phyloP scores from a whole-genome alignment of 140 eudicot species.

The Stevia rebaudiana region DNA sequence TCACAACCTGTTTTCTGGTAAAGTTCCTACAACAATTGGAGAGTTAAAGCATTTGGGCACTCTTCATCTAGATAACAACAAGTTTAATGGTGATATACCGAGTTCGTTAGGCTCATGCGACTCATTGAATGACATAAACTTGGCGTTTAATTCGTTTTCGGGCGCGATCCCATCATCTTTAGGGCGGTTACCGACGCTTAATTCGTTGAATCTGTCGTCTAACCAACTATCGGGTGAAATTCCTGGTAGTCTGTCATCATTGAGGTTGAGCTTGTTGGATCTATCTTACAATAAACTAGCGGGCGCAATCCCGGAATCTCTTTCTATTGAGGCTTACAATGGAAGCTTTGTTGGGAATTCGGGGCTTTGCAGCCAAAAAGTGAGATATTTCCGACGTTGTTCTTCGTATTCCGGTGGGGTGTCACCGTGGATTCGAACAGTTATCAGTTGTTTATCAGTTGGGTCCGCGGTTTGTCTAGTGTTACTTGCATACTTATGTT shows the following conservation, averaged over 20 bases:
- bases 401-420: constrained; percentile 24
- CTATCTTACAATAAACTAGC: constrained; percentile 56
- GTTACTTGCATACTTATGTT: constrained; percentile 35
- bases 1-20: constrained; percentile 53
- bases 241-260: constrained; percentile 57
- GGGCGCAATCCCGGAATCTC: constrained; percentile 67
- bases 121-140: constrained; percentile 53
- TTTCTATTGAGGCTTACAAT: constrained; percentile 61
- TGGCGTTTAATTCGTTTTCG: constrained; percentile 57
- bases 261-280: constrained; percentile 62
- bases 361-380: constrained; percentile 65
- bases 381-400: constrained; percentile 48
- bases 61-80: constrained; percentile 53
- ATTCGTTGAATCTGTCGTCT: constrained; percentile 57
- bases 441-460: constrained; percentile 45
- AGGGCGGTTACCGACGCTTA: constrained; percentile 54
- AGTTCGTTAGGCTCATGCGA: constrained; percentile 51
- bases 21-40: constrained; percentile 53
- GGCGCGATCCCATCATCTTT: constrained; percentile 61
- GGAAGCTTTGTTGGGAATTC: constrained; percentile 78
- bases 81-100: constrained; percentile 59
- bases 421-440: constrained; percentile 26
- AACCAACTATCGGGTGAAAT: constrained; percentile 66
- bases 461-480: constrained; percentile 35
- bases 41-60: constrained; percentile 40